These are phyloP conservation scores for Penicillium sclerotiorum DNA, from an alignment of 2,329 filamentous ascomycete genomes.

Conservation along the genomic window DNA sequence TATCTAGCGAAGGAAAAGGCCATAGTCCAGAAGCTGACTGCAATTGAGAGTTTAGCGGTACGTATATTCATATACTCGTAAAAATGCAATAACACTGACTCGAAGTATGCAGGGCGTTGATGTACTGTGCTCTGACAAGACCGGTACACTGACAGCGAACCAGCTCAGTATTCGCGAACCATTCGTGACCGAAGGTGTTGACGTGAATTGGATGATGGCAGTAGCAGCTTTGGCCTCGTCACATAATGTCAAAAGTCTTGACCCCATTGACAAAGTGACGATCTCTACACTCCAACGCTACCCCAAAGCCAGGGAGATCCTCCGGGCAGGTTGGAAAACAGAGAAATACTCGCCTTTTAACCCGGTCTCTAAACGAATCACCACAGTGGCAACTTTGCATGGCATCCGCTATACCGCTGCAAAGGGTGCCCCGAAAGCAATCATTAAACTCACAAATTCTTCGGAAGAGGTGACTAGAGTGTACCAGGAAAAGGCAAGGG, in stretches of 20 bases:
- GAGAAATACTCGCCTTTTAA: constrained; percentile 74
- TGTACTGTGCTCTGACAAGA: constrained; percentile 81
- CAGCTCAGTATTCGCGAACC: constrained; percentile 77
- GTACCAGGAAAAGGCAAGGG: constrained; percentile 72
- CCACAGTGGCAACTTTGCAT: constrained; percentile 68
- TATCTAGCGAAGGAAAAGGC: constrained; percentile 77
- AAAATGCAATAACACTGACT: too few relatives aligned
- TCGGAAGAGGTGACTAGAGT: constrained; percentile 64
- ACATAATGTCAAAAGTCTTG: constrained; percentile 76
- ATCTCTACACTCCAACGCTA: constrained; percentile 75
- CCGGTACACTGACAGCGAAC: constrained; percentile 64
- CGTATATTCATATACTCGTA: too few relatives aligned
- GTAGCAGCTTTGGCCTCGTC: constrained; percentile 75
- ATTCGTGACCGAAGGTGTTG: constrained; percentile 73
- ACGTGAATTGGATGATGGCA: constrained; percentile 84
- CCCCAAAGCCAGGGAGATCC: constrained; percentile 75
- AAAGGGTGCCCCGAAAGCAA: constrained; percentile 77
- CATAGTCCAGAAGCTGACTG: constrained; percentile 78
- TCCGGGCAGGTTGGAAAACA: constrained; percentile 73
- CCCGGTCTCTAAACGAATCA: constrained; percentile 79
- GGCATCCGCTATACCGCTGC: constrained; percentile 72
- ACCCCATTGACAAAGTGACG: constrained; percentile 79
- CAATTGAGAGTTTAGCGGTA: constrained; percentile 76
- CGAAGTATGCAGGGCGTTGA: too few relatives aligned
- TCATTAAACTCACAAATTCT: constrained; percentile 70